Percentiles rank a stretch among this genome's conserved stretches.
Conservation (phyloP, 768 basidiomycete species). For the Psilocybe cyanescens region DNA sequence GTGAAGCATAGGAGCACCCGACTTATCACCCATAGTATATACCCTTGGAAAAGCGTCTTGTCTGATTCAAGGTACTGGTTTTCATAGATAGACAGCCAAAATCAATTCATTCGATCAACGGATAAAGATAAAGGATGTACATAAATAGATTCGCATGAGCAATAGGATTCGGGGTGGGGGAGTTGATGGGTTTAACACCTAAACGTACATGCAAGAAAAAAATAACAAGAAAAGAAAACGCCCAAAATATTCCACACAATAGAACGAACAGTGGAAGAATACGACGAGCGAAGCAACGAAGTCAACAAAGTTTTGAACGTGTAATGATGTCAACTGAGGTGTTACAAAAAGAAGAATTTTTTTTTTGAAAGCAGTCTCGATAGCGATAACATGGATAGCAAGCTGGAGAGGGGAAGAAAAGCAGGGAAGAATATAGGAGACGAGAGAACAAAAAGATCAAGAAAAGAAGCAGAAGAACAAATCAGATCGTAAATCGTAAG, state of each 20-base stretch:
- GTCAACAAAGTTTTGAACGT: neutral
- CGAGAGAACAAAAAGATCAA: neutral
- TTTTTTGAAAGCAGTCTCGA: neutral
- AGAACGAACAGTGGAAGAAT: neutral
- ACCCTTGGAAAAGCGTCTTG: too few relatives aligned
- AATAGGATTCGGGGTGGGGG: too few relatives aligned
- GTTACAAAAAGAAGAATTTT: neutral
- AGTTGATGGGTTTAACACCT: too few relatives aligned
- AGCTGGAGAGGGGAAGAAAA: neutral
- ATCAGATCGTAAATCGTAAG: neutral
- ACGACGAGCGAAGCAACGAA: neutral
- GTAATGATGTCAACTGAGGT: neutral
- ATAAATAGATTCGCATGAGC: neutral
- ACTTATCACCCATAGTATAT: too few relatives aligned
- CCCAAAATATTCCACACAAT: neutral
- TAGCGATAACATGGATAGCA: neutral
- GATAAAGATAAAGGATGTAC: neutral
- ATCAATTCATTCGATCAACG: constrained; percentile 14
- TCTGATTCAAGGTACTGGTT: too few relatives aligned
- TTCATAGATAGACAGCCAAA: neutral
- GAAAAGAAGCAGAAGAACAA: neutral
- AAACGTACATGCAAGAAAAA: too few relatives aligned
- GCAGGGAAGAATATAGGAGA: neutral
- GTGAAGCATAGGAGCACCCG: too few relatives aligned
- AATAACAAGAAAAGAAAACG: neutral